These are phyloP conservation scores for Triticum aestivum DNA, from an alignment of 176 grass and related monocot species.

Conservation along the genomic window DNA sequence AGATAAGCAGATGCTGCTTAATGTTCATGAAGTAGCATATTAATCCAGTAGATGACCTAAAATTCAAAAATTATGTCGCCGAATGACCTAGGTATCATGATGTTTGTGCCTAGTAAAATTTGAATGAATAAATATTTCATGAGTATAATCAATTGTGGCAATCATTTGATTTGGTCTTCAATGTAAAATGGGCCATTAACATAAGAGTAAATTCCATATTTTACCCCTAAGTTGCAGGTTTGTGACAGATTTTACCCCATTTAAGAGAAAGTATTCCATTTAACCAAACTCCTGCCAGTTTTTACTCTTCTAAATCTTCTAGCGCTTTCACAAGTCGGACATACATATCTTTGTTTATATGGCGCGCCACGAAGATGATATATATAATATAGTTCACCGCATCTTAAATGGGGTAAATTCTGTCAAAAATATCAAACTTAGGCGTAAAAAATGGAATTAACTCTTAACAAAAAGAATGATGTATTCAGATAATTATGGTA, in stretches of 20 bases:
- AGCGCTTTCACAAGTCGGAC: too few species aligned
- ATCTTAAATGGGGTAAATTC: too few species aligned
- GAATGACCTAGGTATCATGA: background rate
- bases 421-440: too few species aligned
- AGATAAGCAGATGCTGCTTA: background rate
- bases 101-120: background rate
- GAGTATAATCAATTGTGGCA: background rate
- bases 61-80: conserved; percentile 7
- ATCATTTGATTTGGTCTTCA: background rate
- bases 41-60: conserved; percentile 9
- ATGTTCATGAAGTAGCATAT: background rate
- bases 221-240: too few species aligned
- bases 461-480: background rate
- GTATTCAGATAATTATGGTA: background rate
- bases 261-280: too few species aligned
- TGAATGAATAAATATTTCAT: background rate
- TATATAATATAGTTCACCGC: too few species aligned
- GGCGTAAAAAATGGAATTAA: too few species aligned
- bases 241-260: too few species aligned
- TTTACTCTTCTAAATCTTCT: too few species aligned
- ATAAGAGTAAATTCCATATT: background rate
- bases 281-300: too few species aligned
- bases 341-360: too few species aligned
- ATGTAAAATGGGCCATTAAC: background rate
- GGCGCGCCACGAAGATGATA: too few species aligned